Evolutionary conservation across 257 asterid genomes (phyloP).

Genomic region (Nicotiana sylvestris): DNA sequence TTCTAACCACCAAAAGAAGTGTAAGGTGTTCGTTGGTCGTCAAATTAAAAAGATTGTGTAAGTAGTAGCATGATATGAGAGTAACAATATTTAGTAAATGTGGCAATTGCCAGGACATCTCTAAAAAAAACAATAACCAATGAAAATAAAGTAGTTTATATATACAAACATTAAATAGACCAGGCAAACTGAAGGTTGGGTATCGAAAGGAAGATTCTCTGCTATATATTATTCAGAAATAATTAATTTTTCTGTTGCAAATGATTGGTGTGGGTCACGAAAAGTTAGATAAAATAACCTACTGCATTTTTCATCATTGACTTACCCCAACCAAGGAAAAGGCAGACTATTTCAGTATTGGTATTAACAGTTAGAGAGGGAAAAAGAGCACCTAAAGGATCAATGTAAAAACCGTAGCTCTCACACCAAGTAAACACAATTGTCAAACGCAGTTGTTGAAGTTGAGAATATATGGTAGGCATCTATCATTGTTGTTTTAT

Average conservation of each 20-base stretch:
- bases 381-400: background rate
- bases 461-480: background rate
- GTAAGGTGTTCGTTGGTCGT: too few species aligned
- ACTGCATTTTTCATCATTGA: background rate
- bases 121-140: too few species aligned
- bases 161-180: background rate
- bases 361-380: background rate
- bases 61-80: too few species aligned
- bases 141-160: too few species aligned
- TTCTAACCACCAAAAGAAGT: too few species aligned
- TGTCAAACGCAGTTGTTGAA: background rate
- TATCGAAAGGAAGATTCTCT: background rate
- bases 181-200: background rate
- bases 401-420: background rate
- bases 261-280: slow-evolving; percentile 16
- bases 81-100: too few species aligned
- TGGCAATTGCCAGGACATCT: too few species aligned
- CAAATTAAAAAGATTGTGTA: too few species aligned
- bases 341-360: background rate
- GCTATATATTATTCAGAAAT: background rate
- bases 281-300: background rate
- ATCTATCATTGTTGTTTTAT: background rate
- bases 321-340: background rate
- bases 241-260: background rate
- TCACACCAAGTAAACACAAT: background rate